A percentile compares a stretch with the other conserved stretches of the same genome.
Evolutionary conservation across 805 yeast species (phyloP).

Genomic region (Brettanomyces anomalus): DNA sequence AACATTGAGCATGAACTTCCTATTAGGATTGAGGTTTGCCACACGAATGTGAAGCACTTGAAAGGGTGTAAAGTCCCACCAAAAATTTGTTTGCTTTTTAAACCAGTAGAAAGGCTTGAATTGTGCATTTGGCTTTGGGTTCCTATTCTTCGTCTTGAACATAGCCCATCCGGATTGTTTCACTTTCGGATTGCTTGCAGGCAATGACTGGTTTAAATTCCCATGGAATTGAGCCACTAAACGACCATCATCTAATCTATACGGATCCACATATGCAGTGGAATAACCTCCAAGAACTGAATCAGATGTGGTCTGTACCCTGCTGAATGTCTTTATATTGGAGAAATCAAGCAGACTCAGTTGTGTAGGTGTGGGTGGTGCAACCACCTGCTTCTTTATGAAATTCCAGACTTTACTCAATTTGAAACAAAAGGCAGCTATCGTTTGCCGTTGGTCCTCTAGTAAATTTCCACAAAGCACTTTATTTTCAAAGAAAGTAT

Average conservation of each 20-base stretch:
- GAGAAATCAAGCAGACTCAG: constrained; percentile 50
- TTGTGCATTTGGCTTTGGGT: constrained; percentile 30
- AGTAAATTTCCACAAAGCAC: too few relatives aligned
- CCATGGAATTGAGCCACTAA: constrained; percentile 63
- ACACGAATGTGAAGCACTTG: constrained; percentile 59
- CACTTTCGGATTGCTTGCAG: constrained; percentile 52
- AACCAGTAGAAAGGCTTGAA: constrained; percentile 32
- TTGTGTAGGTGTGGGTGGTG: constrained; percentile 14
- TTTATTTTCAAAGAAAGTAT: too few relatives aligned
- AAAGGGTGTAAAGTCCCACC: constrained; percentile 67
- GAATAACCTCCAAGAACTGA: constrained; percentile 74
- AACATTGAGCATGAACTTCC: constrained; percentile 70
- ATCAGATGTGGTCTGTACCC: constrained; percentile 57
- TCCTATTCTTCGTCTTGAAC: constrained; percentile 70
- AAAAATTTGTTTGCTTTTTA: constrained; percentile 28
- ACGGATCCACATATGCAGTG: constrained; percentile 35
- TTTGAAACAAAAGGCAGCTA: too few relatives aligned
- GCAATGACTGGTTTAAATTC: constrained; percentile 56
- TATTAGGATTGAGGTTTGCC: constrained; percentile 44
- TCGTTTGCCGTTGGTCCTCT: too few relatives aligned
- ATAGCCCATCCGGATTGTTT: constrained; percentile 66
- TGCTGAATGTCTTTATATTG: constrained; percentile 36
- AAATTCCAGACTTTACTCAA: neutral
- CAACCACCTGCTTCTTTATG: constrained; percentile 2
- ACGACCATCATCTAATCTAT: constrained; percentile 30